phyloP scores from a whole-genome alignment of 805 yeast genomes.

The Yarrowia hollandica region DNA sequence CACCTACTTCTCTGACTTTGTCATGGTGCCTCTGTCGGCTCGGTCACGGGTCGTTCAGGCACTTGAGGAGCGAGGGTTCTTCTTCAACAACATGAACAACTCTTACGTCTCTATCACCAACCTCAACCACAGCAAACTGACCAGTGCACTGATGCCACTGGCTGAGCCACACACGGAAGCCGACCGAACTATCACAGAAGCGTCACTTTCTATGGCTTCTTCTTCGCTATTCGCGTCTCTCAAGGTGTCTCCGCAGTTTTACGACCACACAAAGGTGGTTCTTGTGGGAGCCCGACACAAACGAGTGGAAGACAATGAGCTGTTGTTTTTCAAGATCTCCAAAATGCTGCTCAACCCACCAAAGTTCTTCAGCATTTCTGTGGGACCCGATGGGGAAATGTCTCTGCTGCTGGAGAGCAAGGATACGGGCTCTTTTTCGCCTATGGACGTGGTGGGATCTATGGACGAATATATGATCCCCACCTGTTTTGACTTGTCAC shows the following conservation, averaged over 20 bases:
- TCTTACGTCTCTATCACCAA: conserved; percentile 42
- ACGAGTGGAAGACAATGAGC: conserved; percentile 45
- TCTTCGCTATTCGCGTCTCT: conserved; percentile 34
- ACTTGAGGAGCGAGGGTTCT: conserved; percentile 48
- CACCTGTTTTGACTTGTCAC: conserved; percentile 53
- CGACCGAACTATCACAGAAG: conserved; percentile 10
- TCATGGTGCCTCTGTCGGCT: conserved; percentile 53
- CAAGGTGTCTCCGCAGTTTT: conserved; percentile 49
- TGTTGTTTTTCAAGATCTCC: conserved; percentile 42
- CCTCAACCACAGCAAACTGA: conserved; percentile 15
- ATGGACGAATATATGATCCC: conserved; percentile 59
- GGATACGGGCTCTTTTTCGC: conserved; percentile 45
- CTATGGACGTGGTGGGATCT: conserved; percentile 57
- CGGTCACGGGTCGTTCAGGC: conserved; percentile 50
- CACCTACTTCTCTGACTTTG: conserved; percentile 64
- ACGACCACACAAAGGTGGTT: conserved; percentile 46
- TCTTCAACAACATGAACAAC: conserved; percentile 49
- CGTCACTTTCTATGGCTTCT: background rate
- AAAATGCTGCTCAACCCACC: conserved; percentile 42
- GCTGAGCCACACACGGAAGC: conserved; percentile 1
- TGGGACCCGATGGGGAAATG: conserved; percentile 38
- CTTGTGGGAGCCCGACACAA: conserved; percentile 62
- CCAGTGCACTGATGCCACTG: conserved; percentile 16
- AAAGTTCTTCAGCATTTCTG: conserved; percentile 35
- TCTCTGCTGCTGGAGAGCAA: conserved; percentile 38